A percentile compares a stretch with the other conserved stretches of the same genome.
Conservation (phyloP, 192 early-diverging fungal species). For the Umbelopsis isabellina region DNA sequence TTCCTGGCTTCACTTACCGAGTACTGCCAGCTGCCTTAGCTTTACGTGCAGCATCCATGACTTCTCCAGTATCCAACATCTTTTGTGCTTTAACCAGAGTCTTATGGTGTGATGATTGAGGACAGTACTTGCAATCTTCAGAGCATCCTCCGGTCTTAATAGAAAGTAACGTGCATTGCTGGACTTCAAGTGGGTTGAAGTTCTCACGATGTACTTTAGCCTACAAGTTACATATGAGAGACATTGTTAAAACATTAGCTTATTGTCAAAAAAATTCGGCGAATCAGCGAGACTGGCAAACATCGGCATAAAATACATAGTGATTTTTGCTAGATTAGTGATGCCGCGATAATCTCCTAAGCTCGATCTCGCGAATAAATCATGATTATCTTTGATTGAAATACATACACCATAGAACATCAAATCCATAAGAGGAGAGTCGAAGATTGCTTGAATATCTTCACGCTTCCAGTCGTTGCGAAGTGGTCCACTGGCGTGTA, state of each 20-base stretch:
- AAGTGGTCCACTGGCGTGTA: conserved; percentile 48
- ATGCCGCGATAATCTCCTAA: no score
- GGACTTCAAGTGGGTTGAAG: conserved; percentile 71
- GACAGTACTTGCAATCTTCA: conserved; percentile 85
- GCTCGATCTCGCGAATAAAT: background rate
- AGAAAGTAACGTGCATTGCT: conserved; percentile 78
- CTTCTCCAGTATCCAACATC: conserved; percentile 69
- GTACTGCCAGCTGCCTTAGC: conserved; percentile 80
- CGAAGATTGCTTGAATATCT: conserved; percentile 75
- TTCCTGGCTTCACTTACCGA: conserved; percentile 43
- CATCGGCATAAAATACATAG: no score
- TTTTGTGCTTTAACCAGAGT: conserved; percentile 72
- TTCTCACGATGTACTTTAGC: conserved; percentile 74
- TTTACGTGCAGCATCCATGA: conserved; percentile 68
- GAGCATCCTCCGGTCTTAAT: conserved; percentile 87
- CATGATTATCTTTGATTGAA: background rate
- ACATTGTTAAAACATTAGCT: background rate
- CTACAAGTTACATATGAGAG: conserved; percentile 37
- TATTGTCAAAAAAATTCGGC: conserved; percentile 16
- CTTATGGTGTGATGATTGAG: conserved; percentile 76
- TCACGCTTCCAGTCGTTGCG: conserved; percentile 75
- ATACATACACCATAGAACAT: conserved; percentile 70
- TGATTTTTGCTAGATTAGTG: no score
- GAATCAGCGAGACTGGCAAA: no score
- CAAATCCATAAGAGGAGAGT: conserved; percentile 77